phyloP scores from a whole-genome alignment of 208 protist genomes.

The Leishmania guyanensis region DNA sequence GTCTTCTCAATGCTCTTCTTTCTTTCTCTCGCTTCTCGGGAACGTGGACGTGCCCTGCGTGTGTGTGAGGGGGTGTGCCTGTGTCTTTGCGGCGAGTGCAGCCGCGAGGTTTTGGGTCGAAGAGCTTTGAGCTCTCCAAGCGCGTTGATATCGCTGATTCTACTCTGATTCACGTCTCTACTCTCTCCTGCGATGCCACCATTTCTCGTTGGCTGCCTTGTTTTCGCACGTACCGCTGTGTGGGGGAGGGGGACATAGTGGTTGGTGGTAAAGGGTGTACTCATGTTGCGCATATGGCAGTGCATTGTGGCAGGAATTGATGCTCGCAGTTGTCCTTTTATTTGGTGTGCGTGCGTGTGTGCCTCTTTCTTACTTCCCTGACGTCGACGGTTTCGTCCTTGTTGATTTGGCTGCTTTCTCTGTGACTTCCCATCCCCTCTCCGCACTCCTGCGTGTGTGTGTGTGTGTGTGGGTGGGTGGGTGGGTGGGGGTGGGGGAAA shows the following conservation, averaged over 20 bases:
- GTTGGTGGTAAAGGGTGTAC: background rate
- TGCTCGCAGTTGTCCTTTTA: background rate
- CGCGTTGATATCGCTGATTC: background rate
- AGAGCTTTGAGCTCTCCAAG: background rate
- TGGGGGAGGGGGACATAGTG: background rate
- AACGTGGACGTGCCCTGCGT: background rate
- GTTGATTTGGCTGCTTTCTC: background rate
- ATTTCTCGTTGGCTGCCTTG: background rate
- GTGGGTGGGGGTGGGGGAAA: background rate
- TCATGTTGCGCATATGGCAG: background rate
- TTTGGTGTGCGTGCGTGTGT: background rate
- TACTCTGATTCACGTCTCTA: background rate
- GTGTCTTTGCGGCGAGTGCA: background rate
- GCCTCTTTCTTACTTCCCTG: background rate
- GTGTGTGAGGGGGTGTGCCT: background rate
- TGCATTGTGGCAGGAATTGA: background rate
- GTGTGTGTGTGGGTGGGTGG: background rate
- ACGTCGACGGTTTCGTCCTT: background rate
- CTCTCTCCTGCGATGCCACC: background rate
- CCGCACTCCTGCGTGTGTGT: background rate
- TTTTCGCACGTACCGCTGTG: background rate
- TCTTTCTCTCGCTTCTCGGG: background rate
- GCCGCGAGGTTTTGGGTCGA: background rate
- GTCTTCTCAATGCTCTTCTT: background rate
- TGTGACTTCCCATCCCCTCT: background rate